Evolutionary conservation across 2,329 filamentous ascomycete genomes (phyloP), one percentile per base, ranked within the genome.

Genomic region (Zalaria sp.): DNA sequence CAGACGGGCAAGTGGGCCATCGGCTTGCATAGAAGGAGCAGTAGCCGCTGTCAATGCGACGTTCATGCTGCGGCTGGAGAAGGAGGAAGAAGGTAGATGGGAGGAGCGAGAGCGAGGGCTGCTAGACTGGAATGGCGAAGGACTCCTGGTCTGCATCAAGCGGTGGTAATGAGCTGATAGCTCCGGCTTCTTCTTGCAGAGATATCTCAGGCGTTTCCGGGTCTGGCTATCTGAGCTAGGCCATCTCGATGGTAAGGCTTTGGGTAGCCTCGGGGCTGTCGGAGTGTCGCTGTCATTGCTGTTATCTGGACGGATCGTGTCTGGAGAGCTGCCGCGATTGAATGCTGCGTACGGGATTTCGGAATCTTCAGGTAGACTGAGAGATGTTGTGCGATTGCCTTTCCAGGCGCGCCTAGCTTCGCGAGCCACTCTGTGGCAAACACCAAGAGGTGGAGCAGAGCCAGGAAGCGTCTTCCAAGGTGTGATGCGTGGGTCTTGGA

Each of bases 401-500:
- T 69, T 67, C 77, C 77, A 81, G 3, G 69, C 75, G 52, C 68
- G 71, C 53, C 71, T 73, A 28, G 77, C 77, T 55, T 75, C 69
- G 39, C 74, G 67, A 4, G 75, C 73, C 31, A 81, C 75, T 43
- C 75, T 71, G 51, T 76, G 69, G 48, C 76, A 79, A 26, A 80
- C 73, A 11, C 77, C 77, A 40, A 79, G 68, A 7, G 77, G 77
- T 32, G 77, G 77, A 29, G 73, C 67, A 35, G 72, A 75, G 38
- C 77, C 76, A 2, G 76, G 77, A 1, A 79, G 66, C 60, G 75
- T 77, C 53, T 80, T 80, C 65, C 80, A 80, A 0, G 77, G 77
- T 1, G 77, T 81, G 38, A 79, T 69, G 3, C 72, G 75, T 18
- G 77, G 77, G 55, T 80, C 75, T 46, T 77, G 73, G n/a, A 80